Base-by-base conservation (phyloP, 331 rosid genomes). In the Quercus tomentella region DNA sequence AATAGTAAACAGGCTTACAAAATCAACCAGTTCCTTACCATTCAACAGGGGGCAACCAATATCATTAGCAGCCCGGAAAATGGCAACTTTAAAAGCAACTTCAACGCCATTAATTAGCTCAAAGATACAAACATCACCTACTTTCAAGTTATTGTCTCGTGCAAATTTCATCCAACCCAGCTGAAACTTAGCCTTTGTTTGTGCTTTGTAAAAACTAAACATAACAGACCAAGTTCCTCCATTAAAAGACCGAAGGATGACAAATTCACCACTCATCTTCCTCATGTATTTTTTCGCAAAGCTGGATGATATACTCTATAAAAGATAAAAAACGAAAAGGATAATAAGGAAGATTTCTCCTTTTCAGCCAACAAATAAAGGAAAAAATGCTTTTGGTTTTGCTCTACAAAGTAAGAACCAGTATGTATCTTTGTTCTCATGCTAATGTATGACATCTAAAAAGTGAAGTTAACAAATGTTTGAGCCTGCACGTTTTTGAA, bases 241-340 rank as follows among this genome's bases (percentile, higher is more conserved):
- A 60, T 61, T 31, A 1, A 16, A 49, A 16, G 18, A 17, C 22
- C 2, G 10, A 22, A 82, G 76, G 60, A 56, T 30, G n/a, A 33
- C 17, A 17, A 28, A n/a, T 18, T 70, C 72, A 0, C 3, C 1
- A 37, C 43, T 37, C 43, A 37, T 37, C 51, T 75, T 62, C 45
- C 26, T 37, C 15, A 82, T 60, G 65, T 75, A 51, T 57, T 7
- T 76, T 33, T 18, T 63, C 7, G 67, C 73, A 28, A 83, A 83
- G n/a, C 4, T 31, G 56, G 11, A 1, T 6, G 84, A 78, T 54
- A 83, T 1, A n/a, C 4, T 10, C 83, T 83, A 70, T 54, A 43
- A 67, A 67, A 5, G 30, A 57, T 70, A 61, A 11, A 54, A 23
- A 37, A 37, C 3, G 11, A 37, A 37, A 37, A 7, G 43, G 43